These are phyloP conservation scores for Dinochytrium kinnereticum DNA, from an alignment of 371 early-diverging fungal species.

Conservation along the genomic window DNA sequence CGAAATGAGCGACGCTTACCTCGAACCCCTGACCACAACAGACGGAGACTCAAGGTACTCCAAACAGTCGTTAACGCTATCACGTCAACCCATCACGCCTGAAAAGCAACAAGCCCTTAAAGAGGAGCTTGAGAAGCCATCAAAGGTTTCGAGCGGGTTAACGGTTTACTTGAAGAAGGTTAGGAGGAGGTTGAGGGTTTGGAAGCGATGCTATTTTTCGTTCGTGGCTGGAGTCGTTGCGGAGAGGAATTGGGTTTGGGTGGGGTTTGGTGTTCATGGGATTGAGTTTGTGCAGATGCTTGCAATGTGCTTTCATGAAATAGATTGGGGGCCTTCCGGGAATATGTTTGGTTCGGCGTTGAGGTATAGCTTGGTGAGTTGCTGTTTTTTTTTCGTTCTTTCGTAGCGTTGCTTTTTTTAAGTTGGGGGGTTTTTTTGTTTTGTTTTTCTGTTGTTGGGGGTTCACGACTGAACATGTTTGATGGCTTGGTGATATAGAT, in stretches of 20 bases:
- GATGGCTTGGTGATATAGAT: constrained; percentile 16
- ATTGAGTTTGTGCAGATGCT: constrained; percentile 33
- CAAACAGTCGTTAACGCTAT: too few species aligned
- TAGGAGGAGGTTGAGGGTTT: neutral
- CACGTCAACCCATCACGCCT: neutral
- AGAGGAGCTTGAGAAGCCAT: neutral
- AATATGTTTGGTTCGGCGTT: constrained; percentile 15
- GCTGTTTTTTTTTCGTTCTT: neutral
- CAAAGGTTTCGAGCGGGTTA: neutral
- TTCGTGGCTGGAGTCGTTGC: constrained; percentile 24
- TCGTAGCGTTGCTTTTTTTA: neutral
- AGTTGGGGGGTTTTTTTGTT: neutral
- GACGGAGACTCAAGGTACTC: too few species aligned
- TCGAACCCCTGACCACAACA: too few species aligned
- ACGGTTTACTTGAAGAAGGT: neutral
- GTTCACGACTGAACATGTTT: too few species aligned
- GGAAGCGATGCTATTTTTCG: neutral
- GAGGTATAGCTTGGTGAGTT: constrained; percentile 15
- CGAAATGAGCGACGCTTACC: too few species aligned
- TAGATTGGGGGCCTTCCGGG: constrained; percentile 32
- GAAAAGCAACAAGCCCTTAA: neutral
- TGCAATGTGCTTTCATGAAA: constrained; percentile 23
- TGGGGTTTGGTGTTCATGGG: constrained; percentile 10
- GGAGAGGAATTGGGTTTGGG: constrained; percentile 17
- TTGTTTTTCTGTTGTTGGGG: too few species aligned